Evolutionary conservation across 495 filamentous ascomycete genomes (phyloP), one percentile per base, ranked within the genome.

Genomic region (Entonaema liquescens): DNA sequence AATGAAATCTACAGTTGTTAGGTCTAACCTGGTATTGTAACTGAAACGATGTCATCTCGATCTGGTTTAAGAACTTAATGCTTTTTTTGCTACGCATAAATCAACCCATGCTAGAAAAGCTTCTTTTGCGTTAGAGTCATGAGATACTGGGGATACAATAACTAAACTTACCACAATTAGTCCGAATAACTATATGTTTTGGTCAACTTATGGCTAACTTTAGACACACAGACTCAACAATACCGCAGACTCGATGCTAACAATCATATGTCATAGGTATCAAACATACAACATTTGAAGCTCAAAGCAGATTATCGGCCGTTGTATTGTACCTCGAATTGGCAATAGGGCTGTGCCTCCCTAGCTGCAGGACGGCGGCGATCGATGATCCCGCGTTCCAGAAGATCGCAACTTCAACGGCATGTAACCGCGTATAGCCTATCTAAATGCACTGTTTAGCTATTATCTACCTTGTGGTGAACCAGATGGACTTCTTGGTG

Each of bases 361-460:
- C 44, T 62, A 62, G 68, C 62, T 70, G 61, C 56, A 56, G 47
- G 56, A 44, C 49, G 25, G 33, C 53, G 59, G 67, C 53, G 47
- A 71, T 71, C 69, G 59, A 67, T 67, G 64, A 72, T 67, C 69
- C 61, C 55, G 31, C 49, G 65, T 68, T 68, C 57, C 65, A 68
- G 65, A 59, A 62, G 38, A 68, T 68, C 58, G 31, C 35, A 35
- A 65, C 53, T 54, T 17, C 44, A 62, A 33, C 61, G 44, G 57
- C 11, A 25, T 38, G 40, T 54, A 47, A 23, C 19, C 17, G 8
- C 8, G 38, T 60, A 35, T 44, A 65, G 44, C 28, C 57, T 36
- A 64, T 42, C 40, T 9, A 53, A 26, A n/a, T 28, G 50, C 19
- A 29, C 31, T n/a, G n/a, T n/a, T n/a, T n/a, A n/a, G n/a, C n/a